Evolutionary conservation across 371 early-diverging fungal species (phyloP), one percentile per base, ranked within the genome.

Genomic region (Mucor indicus): DNA sequence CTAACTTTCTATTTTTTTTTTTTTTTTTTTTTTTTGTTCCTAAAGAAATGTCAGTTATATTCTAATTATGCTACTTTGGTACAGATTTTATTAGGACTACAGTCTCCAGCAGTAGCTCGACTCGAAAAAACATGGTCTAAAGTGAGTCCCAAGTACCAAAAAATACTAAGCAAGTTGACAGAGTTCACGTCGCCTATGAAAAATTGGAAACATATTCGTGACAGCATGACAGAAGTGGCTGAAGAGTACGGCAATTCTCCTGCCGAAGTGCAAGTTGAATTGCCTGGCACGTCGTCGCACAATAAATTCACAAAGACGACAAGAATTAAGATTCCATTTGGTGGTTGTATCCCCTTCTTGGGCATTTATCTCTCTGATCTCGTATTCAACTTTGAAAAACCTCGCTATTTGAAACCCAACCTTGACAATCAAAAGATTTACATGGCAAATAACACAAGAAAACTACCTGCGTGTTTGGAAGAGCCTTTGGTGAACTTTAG

Each of bases 311-410:
- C 54, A 29, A 54, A 52, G 44, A 38, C 53, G 2, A n/a, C n/a
- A n/a, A n/a, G n/a, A n/a, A 56, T 71, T 42, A 71, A 71, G 32
- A 63, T 71, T 8, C 71, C 71, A 9, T 71, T 67, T 38, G 77
- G 79, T 15, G 83, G 82, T 6, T 76, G 80, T 44, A 78, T 84
- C 16, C 83, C 81, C 1, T 81, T 83, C 38, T 48, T 83, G 15
- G 84, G 77, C 7, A 71, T 87, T 15, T 87, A 82, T 40, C 58
- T 87, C 0, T 84, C 84, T 7, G 87, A 87, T 36, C 64, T 87
- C 2, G 65, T 83, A 1, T 83, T 77, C 54, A 87, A 85, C 45
- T 67, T 78, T 10, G 85, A 86, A 50, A 64, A 78, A 20, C 81
- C 83, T 5, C 60, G 81, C 0, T 79, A 69, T 39, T 53, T 81